Evolutionary conservation across 106 monocot species (phyloP).

Genomic region (Narthecium ossifragum): DNA sequence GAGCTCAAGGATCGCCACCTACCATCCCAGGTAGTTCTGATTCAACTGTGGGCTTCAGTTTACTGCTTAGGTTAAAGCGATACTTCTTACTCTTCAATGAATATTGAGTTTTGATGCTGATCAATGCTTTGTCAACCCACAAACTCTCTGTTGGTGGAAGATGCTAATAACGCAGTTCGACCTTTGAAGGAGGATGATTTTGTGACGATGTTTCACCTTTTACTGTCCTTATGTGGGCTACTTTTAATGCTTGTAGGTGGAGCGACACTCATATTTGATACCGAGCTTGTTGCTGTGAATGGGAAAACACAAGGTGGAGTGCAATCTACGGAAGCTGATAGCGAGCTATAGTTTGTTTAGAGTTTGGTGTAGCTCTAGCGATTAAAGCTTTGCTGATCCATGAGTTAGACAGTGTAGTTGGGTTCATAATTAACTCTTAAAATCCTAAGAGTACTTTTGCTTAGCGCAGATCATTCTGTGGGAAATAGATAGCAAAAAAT

Average conservation of each 20-base stretch:
- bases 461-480: too few relatives aligned
- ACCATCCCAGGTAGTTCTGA: constrained; percentile 54
- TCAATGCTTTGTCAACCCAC: too few relatives aligned
- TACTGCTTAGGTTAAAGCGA: too few relatives aligned
- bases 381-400: too few relatives aligned
- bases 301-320: constrained; percentile 42
- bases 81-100: neutral
- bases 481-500: too few relatives aligned
- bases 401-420: too few relatives aligned
- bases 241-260: constrained; percentile 51
- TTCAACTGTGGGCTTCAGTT: neutral
- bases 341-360: constrained; percentile 48
- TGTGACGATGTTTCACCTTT: neutral
- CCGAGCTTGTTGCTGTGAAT: constrained; percentile 88
- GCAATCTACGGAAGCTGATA: constrained; percentile 7
- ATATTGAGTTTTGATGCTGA: neutral
- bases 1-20: constrained; percentile 69
- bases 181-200: neutral
- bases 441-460: too few relatives aligned
- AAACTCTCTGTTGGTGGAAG: too few relatives aligned
- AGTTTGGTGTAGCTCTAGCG: too few relatives aligned
- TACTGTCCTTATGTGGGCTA: neutral
- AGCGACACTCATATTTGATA: constrained; percentile 93
- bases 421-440: too few relatives aligned
- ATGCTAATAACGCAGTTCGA: too few relatives aligned